Base-by-base conservation (phyloP, 2,329 filamentous ascomycete species). In the Sarocladiaceae sp. region DNA sequence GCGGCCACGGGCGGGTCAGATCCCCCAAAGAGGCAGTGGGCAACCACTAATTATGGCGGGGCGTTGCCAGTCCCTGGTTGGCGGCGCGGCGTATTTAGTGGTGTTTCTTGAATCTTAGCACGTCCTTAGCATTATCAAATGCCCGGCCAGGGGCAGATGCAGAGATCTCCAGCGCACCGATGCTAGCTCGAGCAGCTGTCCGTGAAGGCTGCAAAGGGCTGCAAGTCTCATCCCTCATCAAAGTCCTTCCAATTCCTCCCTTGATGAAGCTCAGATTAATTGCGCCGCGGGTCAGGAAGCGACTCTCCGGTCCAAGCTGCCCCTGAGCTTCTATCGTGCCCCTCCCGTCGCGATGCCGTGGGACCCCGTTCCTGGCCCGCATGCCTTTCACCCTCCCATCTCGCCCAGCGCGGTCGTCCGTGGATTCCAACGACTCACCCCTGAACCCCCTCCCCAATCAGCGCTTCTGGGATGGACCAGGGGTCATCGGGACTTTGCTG, bases 341-440 rank as follows among this genome's bases (percentile, higher is more conserved):
- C 40, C 40, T 20, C 23, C 40, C 40, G 40, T 44, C 23, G 40
- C 40, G 40, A 44, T 44, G 40, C 26, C 26, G 25, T 18, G 37
- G 44, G 28, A 33, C 25, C 44, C 44, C 44, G 26, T 48, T 31
- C 44, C 44, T 48, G 44, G 44, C 44, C 40, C 44, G 44, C 44
- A 48, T 48, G 28, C 44, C 44, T 48, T 22, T 23, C 40, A 44
- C 23, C 17, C 40, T 40, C 37, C 37, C 13, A 40, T 10, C 11
- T 13, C 20, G 15, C 23, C 40, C 22, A 44, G 40, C 40, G 40
- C 40, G 40, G 40, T 44, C 12, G 23, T 26, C 40, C 23, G 23
- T 44, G 40, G 40, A 44, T 44, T 44, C 40, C 40, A 44, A n/a
- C 28, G 40, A n/a, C 15, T 44, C 22, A 7, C 40, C 40, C 40